Evolutionary conservation across 768 basidiomycete species (phyloP).

Genomic region (Pulveroboletus sp.): DNA sequence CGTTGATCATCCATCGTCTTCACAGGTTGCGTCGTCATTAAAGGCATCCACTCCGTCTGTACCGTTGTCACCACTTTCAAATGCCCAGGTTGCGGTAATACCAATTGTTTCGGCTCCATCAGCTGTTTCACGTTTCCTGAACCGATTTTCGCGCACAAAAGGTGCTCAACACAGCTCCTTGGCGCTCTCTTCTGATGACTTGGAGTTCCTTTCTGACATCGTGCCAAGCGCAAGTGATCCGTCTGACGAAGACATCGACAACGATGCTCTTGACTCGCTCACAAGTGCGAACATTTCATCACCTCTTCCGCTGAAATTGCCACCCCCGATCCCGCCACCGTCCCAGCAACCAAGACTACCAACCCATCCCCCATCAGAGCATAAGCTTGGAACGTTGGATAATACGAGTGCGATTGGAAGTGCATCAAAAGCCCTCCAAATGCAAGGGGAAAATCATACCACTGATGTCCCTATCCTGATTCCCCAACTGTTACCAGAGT

Average conservation of each 20-base stretch:
- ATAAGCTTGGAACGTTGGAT: slow-evolving; percentile 1
- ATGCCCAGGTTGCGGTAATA: slow-evolving; percentile 1
- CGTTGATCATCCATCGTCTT: slow-evolving; percentile 2
- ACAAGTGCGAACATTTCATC: slow-evolving; percentile 39
- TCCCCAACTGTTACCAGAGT: slow-evolving; percentile 28
- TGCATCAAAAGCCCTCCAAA: neutral
- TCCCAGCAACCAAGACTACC: slow-evolving; percentile 24
- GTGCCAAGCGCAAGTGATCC: slow-evolving; percentile 52
- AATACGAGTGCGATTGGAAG: neutral
- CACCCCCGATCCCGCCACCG: slow-evolving; percentile 42
- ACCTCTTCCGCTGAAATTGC: slow-evolving; percentile 40
- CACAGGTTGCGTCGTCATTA: slow-evolving; percentile 17
- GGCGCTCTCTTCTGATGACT: slow-evolving; percentile 72
- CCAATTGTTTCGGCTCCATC: slow-evolving; percentile 41
- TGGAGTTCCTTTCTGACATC: slow-evolving; percentile 72
- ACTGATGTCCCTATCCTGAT: slow-evolving; percentile 12
- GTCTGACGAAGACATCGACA: slow-evolving; percentile 31
- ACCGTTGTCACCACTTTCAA: slow-evolving; percentile 6
- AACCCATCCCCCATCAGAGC: slow-evolving; percentile 6
- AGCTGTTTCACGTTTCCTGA: slow-evolving; percentile 79
- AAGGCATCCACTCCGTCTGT: slow-evolving; percentile 9
- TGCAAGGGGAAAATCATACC: neutral
- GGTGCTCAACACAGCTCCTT: slow-evolving; percentile 47
- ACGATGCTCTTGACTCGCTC: slow-evolving; percentile 34
- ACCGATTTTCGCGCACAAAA: slow-evolving; percentile 59